These are phyloP conservation scores for Fonsecaea nubica DNA, from an alignment of 2,329 filamentous ascomycete genomes.

Conservation along the genomic window DNA sequence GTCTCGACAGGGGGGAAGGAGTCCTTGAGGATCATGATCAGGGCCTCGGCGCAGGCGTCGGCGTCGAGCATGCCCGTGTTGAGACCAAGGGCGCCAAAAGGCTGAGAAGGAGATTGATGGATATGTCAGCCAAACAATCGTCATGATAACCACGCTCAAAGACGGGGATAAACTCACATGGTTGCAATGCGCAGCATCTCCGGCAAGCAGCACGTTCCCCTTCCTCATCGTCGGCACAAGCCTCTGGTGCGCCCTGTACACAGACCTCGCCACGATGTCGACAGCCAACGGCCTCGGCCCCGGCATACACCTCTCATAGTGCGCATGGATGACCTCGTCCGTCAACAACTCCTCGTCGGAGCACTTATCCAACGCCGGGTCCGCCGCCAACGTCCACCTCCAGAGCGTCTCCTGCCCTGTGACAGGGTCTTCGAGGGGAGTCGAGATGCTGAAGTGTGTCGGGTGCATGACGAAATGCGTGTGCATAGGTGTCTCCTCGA, in stretches of 20 bases:
- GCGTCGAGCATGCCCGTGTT: constrained; percentile 32
- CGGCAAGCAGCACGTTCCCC: constrained; percentile 55
- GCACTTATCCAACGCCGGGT: constrained; percentile 9
- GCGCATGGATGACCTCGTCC: constrained; percentile 21
- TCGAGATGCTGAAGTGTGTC: constrained; percentile 20
- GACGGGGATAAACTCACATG: constrained; percentile 20
- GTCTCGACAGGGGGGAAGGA: neutral
- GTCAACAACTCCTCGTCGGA: constrained; percentile 24
- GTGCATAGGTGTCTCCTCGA: constrained; percentile 3
- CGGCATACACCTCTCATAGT: constrained; percentile 24
- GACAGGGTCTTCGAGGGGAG: constrained; percentile 26
- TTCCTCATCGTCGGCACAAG: constrained; percentile 24
- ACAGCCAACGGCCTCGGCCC: constrained; percentile 24
- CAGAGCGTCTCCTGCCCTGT: constrained; percentile 23
- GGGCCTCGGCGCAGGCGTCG: constrained; percentile 24
- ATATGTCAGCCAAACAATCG: too few relatives aligned
- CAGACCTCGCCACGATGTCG: constrained; percentile 18
- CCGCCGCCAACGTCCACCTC: constrained; percentile 25
- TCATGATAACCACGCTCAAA: too few relatives aligned
- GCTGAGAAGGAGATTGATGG: constrained; percentile 3
- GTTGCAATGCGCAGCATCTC: constrained; percentile 63
- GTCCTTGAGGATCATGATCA: constrained; percentile 26
- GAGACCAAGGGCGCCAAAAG: constrained; percentile 27
- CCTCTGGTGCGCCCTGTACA: constrained; percentile 29
- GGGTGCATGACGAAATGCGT: constrained; percentile 22